These are phyloP conservation scores for Polychaeton citri DNA, from an alignment of 2,329 filamentous ascomycete genomes.

Conservation along the genomic window DNA sequence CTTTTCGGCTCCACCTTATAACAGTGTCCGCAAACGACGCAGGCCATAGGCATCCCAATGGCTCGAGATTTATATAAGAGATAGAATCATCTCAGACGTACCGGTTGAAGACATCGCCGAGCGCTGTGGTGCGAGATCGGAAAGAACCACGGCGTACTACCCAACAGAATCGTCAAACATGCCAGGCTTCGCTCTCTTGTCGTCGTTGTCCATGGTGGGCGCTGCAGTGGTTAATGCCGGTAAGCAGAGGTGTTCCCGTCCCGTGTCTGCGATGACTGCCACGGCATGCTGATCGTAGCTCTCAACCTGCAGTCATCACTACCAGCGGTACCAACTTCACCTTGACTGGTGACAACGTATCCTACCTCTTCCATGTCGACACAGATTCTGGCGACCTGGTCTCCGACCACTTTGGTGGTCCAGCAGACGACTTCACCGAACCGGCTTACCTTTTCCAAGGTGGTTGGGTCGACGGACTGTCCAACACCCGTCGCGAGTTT, in stretches of 20 bases:
- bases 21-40: too few relatives aligned
- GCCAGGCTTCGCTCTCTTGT: not conserved
- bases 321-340: conserved; percentile 44
- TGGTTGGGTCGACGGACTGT: conserved; percentile 42
- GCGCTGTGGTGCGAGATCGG: too few relatives aligned
- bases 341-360: conserved; percentile 42
- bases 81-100: too few relatives aligned
- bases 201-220: not conserved
- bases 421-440: conserved; percentile 38
- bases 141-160: too few relatives aligned
- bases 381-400: conserved; percentile 41
- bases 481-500: conserved; percentile 46
- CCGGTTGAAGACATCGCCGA: too few relatives aligned
- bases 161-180: not conserved
- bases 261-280: too few relatives aligned
- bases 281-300: too few relatives aligned
- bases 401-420: conserved; percentile 49
- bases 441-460: conserved; percentile 24
- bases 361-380: conserved; percentile 53
- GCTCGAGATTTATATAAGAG: too few relatives aligned
- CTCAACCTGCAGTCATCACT: conserved; percentile 30
- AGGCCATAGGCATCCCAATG: too few relatives aligned
- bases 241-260: not conserved
- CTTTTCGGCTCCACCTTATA: not conserved
- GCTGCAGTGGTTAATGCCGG: not conserved